Evolutionary conservation across 345 rosid species (phyloP), one percentile per base, ranked within the genome.

Genomic region (Anastatica hierochuntica): DNA sequence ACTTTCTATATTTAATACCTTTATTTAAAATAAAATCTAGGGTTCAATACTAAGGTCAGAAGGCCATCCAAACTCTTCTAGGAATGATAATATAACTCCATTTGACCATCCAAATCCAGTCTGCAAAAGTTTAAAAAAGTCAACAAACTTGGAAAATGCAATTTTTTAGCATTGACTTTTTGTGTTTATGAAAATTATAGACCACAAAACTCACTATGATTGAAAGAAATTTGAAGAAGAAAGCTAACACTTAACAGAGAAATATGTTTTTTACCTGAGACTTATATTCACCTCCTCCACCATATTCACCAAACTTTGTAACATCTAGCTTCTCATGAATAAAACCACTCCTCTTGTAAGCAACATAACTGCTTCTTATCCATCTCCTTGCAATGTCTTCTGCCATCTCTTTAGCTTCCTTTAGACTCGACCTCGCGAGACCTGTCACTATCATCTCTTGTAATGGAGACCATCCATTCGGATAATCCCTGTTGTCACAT

Each of bases 91-190:
- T 17, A 79, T 77, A 37, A 92, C 96, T 27, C 94, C 96, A 58
- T 85, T 92, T n/a, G 98, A 75, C 98, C 96, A 92, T 13, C 94
- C 95, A 55, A 92, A 92, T 38, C 97, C 96, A 15, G 88, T 85
- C 95, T 90, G 81, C 76, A 76, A n/a, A n/a, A n/a, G n/a, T 5
- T 9, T 55, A 14, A 46, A 24, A 11, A 46, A 30, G 19, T 55
- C 43, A 50, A 43, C 20, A 43, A 23, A n/a, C n/a, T n/a, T n/a
- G n/a, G n/a, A n/a, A n/a, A n/a, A n/a, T n/a, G n/a, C n/a, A n/a
- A n/a, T n/a, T n/a, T n/a, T n/a, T n/a, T n/a, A n/a, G n/a, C n/a
- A n/a, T n/a, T n/a, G n/a, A n/a, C n/a, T n/a, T n/a, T 34, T 16
- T 8, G 0, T 36, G 5, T 46, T 29, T 47, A 11, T 30, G 1